phyloP scores from a whole-genome alignment of 306 rosid genomes.

The Castanea crenata region DNA sequence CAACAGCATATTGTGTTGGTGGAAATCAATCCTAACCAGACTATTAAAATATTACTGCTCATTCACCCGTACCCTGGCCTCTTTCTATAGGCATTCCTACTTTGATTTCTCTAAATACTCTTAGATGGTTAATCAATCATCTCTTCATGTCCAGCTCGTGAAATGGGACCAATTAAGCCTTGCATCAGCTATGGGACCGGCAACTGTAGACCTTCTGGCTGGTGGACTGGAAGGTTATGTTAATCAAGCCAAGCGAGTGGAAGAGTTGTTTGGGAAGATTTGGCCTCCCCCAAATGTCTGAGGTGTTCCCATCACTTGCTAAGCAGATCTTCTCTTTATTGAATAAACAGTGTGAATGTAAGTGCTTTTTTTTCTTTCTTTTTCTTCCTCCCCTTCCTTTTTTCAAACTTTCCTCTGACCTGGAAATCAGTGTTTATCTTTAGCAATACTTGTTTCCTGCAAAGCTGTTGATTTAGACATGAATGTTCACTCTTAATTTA shows the following conservation, averaged over 20 bases:
- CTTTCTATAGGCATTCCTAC: neutral
- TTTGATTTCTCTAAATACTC: neutral
- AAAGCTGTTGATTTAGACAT: too few relatives aligned
- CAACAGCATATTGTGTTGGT: too few relatives aligned
- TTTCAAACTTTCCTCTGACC: neutral
- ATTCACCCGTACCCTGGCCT: neutral
- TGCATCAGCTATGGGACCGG: constrained; percentile 83
- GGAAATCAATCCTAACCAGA: neutral
- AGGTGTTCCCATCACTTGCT: constrained; percentile 21
- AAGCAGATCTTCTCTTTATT: constrained; percentile 11
- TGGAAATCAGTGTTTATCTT: neutral
- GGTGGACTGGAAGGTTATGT: constrained; percentile 80
- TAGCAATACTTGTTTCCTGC: too few relatives aligned
- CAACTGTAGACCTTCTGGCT: constrained; percentile 77
- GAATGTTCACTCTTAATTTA: neutral
- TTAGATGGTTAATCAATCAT: constrained; percentile 24
- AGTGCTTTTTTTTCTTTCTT: neutral
- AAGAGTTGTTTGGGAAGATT: constrained; percentile 74
- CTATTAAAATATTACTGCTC: neutral
- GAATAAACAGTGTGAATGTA: constrained; percentile 29
- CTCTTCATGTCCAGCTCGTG: constrained; percentile 48
- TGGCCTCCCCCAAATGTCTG: constrained; percentile 99
- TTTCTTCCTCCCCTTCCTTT: neutral
- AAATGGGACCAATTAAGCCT: constrained; percentile 82
- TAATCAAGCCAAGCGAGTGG: constrained; percentile 81